Evolutionary conservation across 164 flowering plant genomes (phyloP).

Genomic region (Magnolia changhungtana): DNA sequence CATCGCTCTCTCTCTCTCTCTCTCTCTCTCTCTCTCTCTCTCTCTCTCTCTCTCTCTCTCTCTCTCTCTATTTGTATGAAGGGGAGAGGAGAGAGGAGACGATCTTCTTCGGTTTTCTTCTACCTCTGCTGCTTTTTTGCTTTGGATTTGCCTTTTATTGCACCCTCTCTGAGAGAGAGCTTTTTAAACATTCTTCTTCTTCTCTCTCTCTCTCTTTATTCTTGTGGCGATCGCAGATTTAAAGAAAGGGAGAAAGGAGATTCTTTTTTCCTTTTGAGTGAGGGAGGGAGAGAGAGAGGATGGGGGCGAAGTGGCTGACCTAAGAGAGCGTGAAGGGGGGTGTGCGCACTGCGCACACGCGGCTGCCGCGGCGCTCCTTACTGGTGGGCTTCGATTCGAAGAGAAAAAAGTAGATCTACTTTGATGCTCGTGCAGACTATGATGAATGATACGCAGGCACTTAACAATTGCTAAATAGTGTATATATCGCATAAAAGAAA

Average conservation of each 20-base stretch:
- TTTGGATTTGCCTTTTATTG: conserved; percentile 15
- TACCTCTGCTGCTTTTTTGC: not conserved
- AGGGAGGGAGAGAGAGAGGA: not conserved
- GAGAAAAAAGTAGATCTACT: too few species aligned
- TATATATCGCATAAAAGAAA: too few species aligned
- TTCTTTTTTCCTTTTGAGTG: not conserved
- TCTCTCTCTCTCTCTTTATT: not conserved
- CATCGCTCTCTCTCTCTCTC: conserved; percentile 38
- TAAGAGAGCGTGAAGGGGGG: not conserved
- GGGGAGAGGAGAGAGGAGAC: conserved; percentile 6
- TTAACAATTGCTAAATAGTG: too few species aligned
- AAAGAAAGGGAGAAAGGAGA: conserved; percentile 5
- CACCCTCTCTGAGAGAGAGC: conserved; percentile 8
- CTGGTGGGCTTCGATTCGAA: too few species aligned
- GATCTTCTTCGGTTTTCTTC: conserved; percentile 1
- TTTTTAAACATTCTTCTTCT: conserved; percentile 18
- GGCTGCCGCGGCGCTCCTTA: too few species aligned
- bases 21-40: not conserved
- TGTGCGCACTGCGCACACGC: not conserved
- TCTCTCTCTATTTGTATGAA: not conserved
- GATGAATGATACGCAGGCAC: too few species aligned
- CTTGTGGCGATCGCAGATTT: conserved; percentile 14
- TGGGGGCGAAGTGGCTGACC: not conserved
- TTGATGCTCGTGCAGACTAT: too few species aligned
- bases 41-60: not conserved